phyloP scores from a whole-genome alignment of 306 rosid species.

The Gillenia trifoliata region DNA sequence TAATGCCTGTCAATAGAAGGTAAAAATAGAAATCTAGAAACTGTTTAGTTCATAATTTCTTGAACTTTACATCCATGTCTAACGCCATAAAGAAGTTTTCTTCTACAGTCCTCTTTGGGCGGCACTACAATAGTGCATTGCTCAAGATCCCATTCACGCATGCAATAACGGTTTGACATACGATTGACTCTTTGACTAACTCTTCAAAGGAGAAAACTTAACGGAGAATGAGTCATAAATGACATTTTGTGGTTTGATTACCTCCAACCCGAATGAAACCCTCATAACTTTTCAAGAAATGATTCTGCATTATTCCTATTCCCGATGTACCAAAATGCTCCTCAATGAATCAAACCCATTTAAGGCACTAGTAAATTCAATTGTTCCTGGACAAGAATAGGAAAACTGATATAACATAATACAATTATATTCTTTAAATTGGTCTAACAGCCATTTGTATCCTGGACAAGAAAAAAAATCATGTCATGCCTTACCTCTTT shows the following conservation, averaged over 20 bases:
- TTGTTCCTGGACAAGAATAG: not conserved
- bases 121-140: too few species aligned
- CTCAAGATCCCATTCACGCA: not conserved
- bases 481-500: conserved; percentile 41
- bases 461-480: not conserved
- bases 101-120: too few species aligned
- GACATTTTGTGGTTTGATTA: not conserved
- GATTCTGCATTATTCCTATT: not conserved
- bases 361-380: not conserved
- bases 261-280: not conserved
- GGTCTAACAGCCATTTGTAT: not conserved
- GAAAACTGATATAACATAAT: not conserved
- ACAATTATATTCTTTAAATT: not conserved
- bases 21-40: not conserved
- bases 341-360: not conserved
- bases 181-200: not conserved
- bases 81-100: too few species aligned
- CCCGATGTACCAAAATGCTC: not conserved
- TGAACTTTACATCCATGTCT: not conserved
- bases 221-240: not conserved
- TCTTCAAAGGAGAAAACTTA: not conserved
- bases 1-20: not conserved
- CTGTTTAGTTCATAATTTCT: not conserved
- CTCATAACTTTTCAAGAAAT: not conserved
- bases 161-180: not conserved